Conservation (phyloP, 768 basidiomycete genomes). For the Phlebiopsis gigantea region DNA sequence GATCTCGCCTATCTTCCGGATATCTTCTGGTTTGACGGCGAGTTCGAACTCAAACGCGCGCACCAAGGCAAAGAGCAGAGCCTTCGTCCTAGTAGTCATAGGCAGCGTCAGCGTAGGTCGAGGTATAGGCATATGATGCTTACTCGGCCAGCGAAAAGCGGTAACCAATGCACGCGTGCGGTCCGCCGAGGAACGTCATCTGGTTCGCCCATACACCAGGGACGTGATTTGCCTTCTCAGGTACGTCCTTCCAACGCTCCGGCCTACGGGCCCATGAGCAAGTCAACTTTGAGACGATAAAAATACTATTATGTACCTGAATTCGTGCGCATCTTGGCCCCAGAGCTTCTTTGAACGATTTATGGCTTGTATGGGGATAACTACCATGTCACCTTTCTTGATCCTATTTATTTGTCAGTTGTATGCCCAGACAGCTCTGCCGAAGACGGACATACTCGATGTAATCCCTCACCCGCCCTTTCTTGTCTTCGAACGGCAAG, state of each 20-base stretch:
- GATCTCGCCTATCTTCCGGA: slow-evolving; percentile 15
- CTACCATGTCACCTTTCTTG: slow-evolving; percentile 20
- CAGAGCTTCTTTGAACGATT: slow-evolving; percentile 52
- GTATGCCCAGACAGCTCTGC: slow-evolving; percentile 32
- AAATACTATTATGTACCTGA: slow-evolving; percentile 28
- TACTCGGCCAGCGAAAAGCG: slow-evolving; percentile 59
- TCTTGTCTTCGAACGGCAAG: slow-evolving; percentile 22
- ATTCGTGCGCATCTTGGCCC: slow-evolving; percentile 56
- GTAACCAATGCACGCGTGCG: slow-evolving; percentile 61
- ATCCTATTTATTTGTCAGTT: slow-evolving; percentile 8
- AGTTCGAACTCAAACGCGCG: slow-evolving; percentile 28
- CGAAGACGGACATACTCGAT: slow-evolving; percentile 26
- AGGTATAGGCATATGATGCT: slow-evolving; percentile 13
- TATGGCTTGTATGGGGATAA: slow-evolving; percentile 48
- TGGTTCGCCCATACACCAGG: slow-evolving; percentile 60
- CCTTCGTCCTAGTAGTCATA: slow-evolving; percentile 4
- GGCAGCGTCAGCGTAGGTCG: neutral
- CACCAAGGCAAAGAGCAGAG: slow-evolving; percentile 26
- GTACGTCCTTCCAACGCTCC: slow-evolving; percentile 27
- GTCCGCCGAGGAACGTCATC: slow-evolving; percentile 59
- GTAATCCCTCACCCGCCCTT: slow-evolving; percentile 14
- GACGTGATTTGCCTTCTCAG: slow-evolving; percentile 38
- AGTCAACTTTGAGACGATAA: neutral
- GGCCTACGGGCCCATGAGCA: slow-evolving; percentile 19
- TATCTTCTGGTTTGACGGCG: slow-evolving; percentile 20